Evolutionary conservation across 495 filamentous ascomycete genomes (phyloP), one percentile per base, ranked within the genome.

Genomic region (Aspergillus conjunctus): DNA sequence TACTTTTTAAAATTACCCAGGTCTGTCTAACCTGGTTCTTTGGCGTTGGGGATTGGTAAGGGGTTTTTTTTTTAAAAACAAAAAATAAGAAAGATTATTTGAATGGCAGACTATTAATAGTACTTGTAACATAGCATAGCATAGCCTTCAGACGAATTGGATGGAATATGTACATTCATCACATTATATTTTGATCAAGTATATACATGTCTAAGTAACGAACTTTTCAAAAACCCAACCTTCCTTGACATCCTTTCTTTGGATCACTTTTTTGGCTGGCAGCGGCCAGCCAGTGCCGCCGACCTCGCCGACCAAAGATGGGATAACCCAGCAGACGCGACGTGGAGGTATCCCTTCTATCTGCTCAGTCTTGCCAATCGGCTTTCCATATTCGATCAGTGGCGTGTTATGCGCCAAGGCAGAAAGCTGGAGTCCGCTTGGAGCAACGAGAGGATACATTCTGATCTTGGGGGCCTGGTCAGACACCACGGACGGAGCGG

Each of bases 331-430:
- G 61, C 88, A 90, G 63, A 90, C 86, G 56, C 93, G 80, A 56
- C 79, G 79, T 66, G 81, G 79, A 21, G 70, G 77, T 17, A 77
- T 81, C 0, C 80, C 81, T 21, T 84, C 85, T 18, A 86, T 66
- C 41, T 76, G 71, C 56, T 86, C 83, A 64, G 89, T 86, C 77
- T 93, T 95, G 39, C 84, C 85, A 66, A 97, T 85, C 3, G 94
- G 95, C 79, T 98, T 98, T 0, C 91, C 89, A 61, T 93, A 93
- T 41, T 82, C 82, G 22, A 98, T 70, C 57, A 98, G 77, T 58
- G 93, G 91, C 14, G 94, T 97, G 10, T 90, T 90, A 68, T 90
- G 87, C 6, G 92, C 90, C 50, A 98, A 75, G 10, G 83, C 83
- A 12, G 91, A 84, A n/a, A 99, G 81, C 68, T 93, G 89, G 10